Evolutionary conservation across 306 rosid species (phyloP), one percentile per base, ranked within the genome.

Genomic region (Ormosia emarginata): DNA sequence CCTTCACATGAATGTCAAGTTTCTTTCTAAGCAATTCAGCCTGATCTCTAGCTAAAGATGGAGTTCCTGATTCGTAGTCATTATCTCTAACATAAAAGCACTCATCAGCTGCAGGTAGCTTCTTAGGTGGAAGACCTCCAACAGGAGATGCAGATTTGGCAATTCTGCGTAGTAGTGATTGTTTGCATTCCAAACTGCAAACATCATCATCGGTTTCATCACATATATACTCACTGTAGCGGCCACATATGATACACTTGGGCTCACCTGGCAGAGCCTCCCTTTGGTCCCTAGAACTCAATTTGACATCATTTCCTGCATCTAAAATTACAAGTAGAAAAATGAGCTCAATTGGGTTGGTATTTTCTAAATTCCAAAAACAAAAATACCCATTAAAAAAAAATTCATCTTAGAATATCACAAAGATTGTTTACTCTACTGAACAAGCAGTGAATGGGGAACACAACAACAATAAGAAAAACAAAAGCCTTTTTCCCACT

Each of bases 141-240:
- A 34, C 67, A 24, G 82, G 66, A 52, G 77, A 5, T 8, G 61
- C 24, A 29, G 87, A 15, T 40, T 77, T 84, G 50, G 79, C 74
- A 79, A 71, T 78, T 83, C 87, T 90, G 74, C 73, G 8, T 39
- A 92, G 88, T 55, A 89, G 34, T 40, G 84, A 59, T 34, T 90
- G 89, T 85, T 94, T 92, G 77, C 98, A 94, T 78, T 92, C 97
- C 92, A 94, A 84, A 82, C 98, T 92, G 88, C 95, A 94, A 64
- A 94, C 59, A 75, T 94, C 98, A 65, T 94, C 91, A 68, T 92
- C 98, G 39, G 95, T 94, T 89, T 90, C 85, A 57, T 92, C 91
- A 47, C 95, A 90, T 79, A 91, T 92, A 71, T 90, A 94, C 83
- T 94, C 98, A 11, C 98, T 97, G 33, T 94, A 92, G 73, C 95